Evolutionary conservation across 139 green algal genomes (phyloP).

Genomic region (Nannochloris sp.): DNA sequence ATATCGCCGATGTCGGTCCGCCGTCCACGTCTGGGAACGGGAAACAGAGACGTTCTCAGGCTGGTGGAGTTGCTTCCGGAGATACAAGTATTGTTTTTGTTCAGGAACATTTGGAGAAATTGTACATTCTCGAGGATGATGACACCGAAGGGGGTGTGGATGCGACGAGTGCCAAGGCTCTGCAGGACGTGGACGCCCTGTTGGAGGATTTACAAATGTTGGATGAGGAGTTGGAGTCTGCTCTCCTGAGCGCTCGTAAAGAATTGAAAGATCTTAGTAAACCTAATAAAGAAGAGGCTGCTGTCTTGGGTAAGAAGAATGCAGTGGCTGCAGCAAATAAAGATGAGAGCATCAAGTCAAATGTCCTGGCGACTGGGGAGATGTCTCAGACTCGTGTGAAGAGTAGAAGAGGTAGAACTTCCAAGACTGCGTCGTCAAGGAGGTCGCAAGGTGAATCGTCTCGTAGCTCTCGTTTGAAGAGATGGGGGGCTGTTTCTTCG

Average conservation of each 20-base stretch:
- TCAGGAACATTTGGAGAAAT: slow-evolving; percentile 2
- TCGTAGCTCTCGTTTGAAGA: slow-evolving; percentile 2
- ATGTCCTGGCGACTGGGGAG: too few species aligned
- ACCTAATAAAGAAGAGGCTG: background rate
- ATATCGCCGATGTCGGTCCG: too few species aligned
- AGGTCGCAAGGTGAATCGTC: background rate
- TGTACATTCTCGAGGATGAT: slow-evolving; percentile 2
- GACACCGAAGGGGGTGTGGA: background rate
- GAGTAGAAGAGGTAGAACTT: too few species aligned
- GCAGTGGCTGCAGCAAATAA: too few species aligned
- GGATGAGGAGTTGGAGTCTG: slow-evolving; percentile 9
- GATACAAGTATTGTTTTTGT: background rate
- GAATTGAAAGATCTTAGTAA: slow-evolving; percentile 2
- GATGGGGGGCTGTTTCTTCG: background rate
- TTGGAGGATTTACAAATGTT: slow-evolving; percentile 7
- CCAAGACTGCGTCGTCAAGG: too few species aligned
- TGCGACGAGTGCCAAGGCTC: background rate
- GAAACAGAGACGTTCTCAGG: too few species aligned
- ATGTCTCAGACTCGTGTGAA: too few species aligned
- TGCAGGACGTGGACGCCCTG: slow-evolving; percentile 11
- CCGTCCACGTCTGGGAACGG: too few species aligned
- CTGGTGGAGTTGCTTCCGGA: background rate
- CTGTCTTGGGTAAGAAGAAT: too few species aligned
- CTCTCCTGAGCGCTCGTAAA: background rate
- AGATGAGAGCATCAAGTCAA: too few species aligned